Evolutionary conservation across 2,329 filamentous ascomycete genomes (phyloP).

Genomic region (Phaeoacremonium minimum): DNA sequence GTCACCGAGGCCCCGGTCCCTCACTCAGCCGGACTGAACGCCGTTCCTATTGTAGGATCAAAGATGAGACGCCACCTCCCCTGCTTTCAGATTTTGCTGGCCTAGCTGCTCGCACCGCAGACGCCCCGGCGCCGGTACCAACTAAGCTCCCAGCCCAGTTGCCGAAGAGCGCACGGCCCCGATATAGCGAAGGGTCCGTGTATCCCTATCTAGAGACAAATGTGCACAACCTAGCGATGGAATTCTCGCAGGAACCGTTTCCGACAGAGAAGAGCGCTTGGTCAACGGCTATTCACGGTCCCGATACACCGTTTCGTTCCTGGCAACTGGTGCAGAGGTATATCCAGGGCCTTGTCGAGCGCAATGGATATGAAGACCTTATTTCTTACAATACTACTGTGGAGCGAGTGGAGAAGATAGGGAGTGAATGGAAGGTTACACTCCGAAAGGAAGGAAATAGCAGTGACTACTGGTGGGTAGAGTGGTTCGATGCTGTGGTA

Average conservation of each 20-base stretch:
- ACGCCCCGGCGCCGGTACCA: constrained; percentile 43
- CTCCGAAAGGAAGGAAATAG: constrained; percentile 33
- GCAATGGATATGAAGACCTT: constrained; percentile 47
- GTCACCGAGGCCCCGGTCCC: not conserved
- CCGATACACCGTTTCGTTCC: constrained; percentile 57
- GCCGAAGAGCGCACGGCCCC: constrained; percentile 34
- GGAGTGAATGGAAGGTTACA: constrained; percentile 46
- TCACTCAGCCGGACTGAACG: not conserved
- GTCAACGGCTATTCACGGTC: constrained; percentile 44
- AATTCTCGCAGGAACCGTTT: constrained; percentile 51
- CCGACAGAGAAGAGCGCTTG: constrained; percentile 32
- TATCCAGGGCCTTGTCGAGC: constrained; percentile 44
- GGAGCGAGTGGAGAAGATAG: constrained; percentile 49
- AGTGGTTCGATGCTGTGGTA: constrained; percentile 54
- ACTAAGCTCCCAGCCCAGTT: constrained; percentile 38
- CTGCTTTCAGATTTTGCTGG: constrained; percentile 37
- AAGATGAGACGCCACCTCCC: constrained; percentile 28
- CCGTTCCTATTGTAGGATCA: constrained; percentile 32
- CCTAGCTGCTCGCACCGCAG: constrained; percentile 44
- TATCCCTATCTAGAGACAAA: constrained; percentile 51
- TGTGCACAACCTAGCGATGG: constrained; percentile 55
- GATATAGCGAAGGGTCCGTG: constrained; percentile 54
- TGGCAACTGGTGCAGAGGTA: constrained; percentile 54
- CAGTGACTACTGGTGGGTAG: constrained; percentile 57
- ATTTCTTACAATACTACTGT: constrained; percentile 57